Base-by-base conservation (phyloP, 106 monocot genomes). In the Chionographis japonica region DNA sequence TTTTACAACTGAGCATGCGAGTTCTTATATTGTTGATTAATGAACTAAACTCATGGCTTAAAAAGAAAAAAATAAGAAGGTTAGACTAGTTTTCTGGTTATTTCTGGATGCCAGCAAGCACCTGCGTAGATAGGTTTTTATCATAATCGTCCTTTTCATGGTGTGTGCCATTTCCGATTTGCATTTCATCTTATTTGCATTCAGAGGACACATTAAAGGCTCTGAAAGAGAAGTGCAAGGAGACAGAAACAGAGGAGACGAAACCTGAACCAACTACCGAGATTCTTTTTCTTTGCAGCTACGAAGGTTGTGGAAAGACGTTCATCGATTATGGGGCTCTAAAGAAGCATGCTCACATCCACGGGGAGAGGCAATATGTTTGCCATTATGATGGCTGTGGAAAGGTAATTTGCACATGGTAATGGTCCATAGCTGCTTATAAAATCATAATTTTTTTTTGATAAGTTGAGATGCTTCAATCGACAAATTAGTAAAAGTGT, bases 351-450 rank as follows among this genome's bases (percentile, higher is more conserved):
- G 65, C 79, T 56, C 83, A 83, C 54, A 69, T 69, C 13, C 86
- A 86, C 70, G 90, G 86, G n/a, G 80, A 90, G 69, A 79, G 83
- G 63, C 86, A 90, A 59, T 70, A 75, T 78, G 77, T 72, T 70
- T 90, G 90, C 54, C 78, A 68, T 69, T 83, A 68, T 71, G 83
- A 83, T 38, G 80, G 83, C 2, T 90, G 90, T 75, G 86, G 77
- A 56, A 90, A 82, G 86, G 90, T 90, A 79, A 77, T 76, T 4
- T 61, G 8, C 52, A 0, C 27, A 27, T 27, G 27, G 27, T 69
- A 3, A 11, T 65, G 52, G 51, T 10, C 39, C 27, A 1, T 27
- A 27, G 27, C 27, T 27, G 27, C 27, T 27, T 27, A 27, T 27
- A 27, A 27, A 27, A 27, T 27, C 27, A 27, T 27, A 27, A 27